Evolutionary conservation across 2,329 filamentous ascomycete genomes (phyloP), one percentile per base, ranked within the genome.

Genomic region (Sporothrix schenckii): DNA sequence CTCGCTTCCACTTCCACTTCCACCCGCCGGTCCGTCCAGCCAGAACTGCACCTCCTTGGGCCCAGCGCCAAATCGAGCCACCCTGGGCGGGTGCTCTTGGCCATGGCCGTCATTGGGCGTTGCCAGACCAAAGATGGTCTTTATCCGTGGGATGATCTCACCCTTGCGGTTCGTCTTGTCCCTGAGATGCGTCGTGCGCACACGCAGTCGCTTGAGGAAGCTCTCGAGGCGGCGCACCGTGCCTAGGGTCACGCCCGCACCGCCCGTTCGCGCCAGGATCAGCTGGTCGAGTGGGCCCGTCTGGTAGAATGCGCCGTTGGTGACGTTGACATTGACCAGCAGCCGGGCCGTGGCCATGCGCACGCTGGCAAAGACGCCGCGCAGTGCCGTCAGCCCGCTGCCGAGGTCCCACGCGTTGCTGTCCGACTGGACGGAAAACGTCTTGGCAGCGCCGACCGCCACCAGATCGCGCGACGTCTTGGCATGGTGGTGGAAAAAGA

Each of bases 11-110:
- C 11, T 16, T 5, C 44, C 16, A 50, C 6, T 7, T 9, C 49
- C 19, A 16, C 60, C 16, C 49, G 72, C 66, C 60, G 53, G 66
- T 71, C 14, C 76, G 4, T 80, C 78, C 1, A 85, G 72, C 79
- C 82, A 89, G 74, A 90, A 90, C 47, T 83, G 75, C 2, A 90
- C 87, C 0, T 84, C 78, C 13, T 80, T 80, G 0, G 88, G 81
- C 0, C 83, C 83, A 60, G 84, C 85, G 9, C 81, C 85, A 50
- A 74, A 75, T 0, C 63, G 49, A 0, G 7, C 44, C 1, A 80
- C 76, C 1, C 54, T 70, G 0, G 79, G 77, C 0, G 75, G 79
- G 19, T 77, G 75, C 0, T 54, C 70, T n/a, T 76, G 66, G 0
- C 72, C 66, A 11, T 73, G 74, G 0, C 79, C 79, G 60, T 83